Conservation (phyloP, 345 rosid genomes). For the Ailanthus altissimus region DNA sequence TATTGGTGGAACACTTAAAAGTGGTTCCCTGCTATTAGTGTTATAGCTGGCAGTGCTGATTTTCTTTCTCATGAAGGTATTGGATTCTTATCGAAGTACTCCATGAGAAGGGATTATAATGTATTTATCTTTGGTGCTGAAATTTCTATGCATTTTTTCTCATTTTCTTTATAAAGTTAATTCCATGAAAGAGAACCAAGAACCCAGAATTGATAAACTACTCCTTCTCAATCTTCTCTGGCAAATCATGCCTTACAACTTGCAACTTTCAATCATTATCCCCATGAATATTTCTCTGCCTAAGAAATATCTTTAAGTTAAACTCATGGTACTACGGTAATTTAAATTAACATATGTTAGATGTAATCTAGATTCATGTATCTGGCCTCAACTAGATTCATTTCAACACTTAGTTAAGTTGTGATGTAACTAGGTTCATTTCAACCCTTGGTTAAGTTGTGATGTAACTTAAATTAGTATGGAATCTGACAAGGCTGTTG, state of each 20-base stretch:
- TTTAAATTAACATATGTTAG: background rate
- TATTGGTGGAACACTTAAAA: constrained; percentile 78
- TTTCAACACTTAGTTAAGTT: too few relatives aligned
- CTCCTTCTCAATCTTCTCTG: too few relatives aligned
- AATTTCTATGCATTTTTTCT: background rate
- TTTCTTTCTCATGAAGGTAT: constrained; percentile 42
- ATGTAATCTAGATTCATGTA: background rate
- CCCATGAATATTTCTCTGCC: too few relatives aligned
- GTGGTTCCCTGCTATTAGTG: constrained; percentile 50
- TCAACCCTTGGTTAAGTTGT: too few relatives aligned
- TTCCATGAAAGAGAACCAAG: too few relatives aligned
- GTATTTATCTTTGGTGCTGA: constrained; percentile 23
- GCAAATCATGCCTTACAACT: too few relatives aligned
- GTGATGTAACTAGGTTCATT: background rate
- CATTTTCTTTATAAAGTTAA: background rate
- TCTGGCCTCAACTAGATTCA: too few relatives aligned
- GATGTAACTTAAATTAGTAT: too few relatives aligned
- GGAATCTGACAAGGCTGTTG: too few relatives aligned
- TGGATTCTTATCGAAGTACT: constrained; percentile 33
- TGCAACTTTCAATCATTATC: too few relatives aligned
- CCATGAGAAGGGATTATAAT: constrained; percentile 17
- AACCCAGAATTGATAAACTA: too few relatives aligned
- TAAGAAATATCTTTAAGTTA: background rate
- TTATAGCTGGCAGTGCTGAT: constrained; percentile 26
- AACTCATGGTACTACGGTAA: background rate